Conservation (phyloP, 2,329 filamentous ascomycete species). For the Monilinia fructigena region DNA sequence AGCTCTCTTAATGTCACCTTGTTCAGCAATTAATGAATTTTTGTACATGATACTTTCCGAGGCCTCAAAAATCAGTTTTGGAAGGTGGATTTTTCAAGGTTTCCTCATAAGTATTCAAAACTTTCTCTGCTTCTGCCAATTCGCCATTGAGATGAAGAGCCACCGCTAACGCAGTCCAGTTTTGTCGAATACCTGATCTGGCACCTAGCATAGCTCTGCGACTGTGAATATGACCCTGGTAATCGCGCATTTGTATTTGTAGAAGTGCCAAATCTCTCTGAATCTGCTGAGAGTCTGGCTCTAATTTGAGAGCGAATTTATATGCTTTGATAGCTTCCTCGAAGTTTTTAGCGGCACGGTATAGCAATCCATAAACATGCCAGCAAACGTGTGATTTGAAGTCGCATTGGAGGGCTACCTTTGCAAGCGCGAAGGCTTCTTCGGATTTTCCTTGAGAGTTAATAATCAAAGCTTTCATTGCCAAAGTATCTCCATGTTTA, state of each 20-base stretch:
- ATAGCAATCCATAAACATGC: slow-evolving; percentile 96
- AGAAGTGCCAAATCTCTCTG: slow-evolving; percentile 89
- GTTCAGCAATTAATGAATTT: slow-evolving; percentile 89
- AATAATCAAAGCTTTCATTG: slow-evolving; percentile 97
- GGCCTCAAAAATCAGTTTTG: slow-evolving; percentile 83
- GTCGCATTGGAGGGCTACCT: slow-evolving; percentile 87
- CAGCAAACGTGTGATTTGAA: slow-evolving; percentile 99
- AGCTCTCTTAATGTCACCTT: slow-evolving; percentile 77
- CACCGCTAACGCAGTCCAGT: slow-evolving; percentile 96
- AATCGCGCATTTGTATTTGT: slow-evolving; percentile 96
- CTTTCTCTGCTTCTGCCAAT: slow-evolving; percentile 80
- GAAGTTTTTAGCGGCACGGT: slow-evolving; percentile 93
- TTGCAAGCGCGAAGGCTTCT: slow-evolving; percentile 90
- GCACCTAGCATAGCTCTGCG: slow-evolving; percentile 83
- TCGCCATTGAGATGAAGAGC: slow-evolving; percentile 90
- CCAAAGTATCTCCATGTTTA: slow-evolving; percentile 95
- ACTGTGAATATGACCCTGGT: slow-evolving; percentile 87
- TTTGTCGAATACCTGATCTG: slow-evolving; percentile 77
- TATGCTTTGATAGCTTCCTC: slow-evolving; percentile 99
- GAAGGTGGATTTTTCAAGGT: slow-evolving; percentile 80
- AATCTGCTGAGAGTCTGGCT: slow-evolving; percentile 93
- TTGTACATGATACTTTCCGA: slow-evolving; percentile 95
- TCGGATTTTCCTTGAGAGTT: slow-evolving; percentile 89
- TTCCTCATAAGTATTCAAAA: slow-evolving; percentile 88
- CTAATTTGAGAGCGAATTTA: slow-evolving; percentile 88